phyloP scores from a whole-genome alignment of 495 filamentous ascomycete genomes.

The Aspergillus cavernicola region DNA sequence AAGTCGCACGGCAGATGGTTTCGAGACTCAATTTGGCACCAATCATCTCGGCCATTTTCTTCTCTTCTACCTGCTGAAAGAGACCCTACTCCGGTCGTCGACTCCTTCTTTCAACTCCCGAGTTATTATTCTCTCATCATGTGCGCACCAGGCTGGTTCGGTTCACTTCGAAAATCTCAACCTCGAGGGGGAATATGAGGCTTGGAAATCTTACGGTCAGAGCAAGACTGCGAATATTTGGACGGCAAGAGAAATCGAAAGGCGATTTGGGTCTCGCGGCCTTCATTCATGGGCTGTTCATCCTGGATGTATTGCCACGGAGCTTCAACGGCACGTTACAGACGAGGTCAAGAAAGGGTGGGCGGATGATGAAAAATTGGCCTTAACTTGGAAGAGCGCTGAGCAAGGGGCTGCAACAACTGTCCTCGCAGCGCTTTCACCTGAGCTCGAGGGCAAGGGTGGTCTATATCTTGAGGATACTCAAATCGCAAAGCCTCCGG shows the following conservation, averaged over 20 bases:
- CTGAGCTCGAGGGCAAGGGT: too few species aligned
- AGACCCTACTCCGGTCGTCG: neutral
- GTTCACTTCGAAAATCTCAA: constrained; percentile 28
- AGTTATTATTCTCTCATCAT: constrained; percentile 40
- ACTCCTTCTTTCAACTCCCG: constrained; percentile 35
- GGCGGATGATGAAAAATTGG: constrained; percentile 17
- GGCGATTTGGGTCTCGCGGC: constrained; percentile 34
- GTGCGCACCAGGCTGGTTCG: constrained; percentile 27
- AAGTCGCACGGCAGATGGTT: neutral
- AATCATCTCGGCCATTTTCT: neutral
- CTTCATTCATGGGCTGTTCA: constrained; percentile 39
- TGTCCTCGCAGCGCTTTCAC: constrained; percentile 34
- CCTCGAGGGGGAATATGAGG: constrained; percentile 33
- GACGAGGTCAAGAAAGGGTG: constrained; percentile 16
- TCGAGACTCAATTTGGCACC: neutral
- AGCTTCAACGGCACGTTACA: constrained; percentile 17
- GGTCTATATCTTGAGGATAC: too few species aligned
- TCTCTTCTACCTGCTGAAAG: neutral
- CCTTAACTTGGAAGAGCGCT: constrained; percentile 30
- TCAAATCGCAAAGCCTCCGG: too few species aligned
- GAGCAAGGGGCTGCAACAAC: constrained; percentile 42
- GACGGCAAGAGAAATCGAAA: constrained; percentile 46
- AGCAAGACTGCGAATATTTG: constrained; percentile 39
- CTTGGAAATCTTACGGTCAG: constrained; percentile 33
- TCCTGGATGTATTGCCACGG: constrained; percentile 36